phyloP scores from a whole-genome alignment of 1,139 yeast genomes.

The Candida tropicalis region DNA sequence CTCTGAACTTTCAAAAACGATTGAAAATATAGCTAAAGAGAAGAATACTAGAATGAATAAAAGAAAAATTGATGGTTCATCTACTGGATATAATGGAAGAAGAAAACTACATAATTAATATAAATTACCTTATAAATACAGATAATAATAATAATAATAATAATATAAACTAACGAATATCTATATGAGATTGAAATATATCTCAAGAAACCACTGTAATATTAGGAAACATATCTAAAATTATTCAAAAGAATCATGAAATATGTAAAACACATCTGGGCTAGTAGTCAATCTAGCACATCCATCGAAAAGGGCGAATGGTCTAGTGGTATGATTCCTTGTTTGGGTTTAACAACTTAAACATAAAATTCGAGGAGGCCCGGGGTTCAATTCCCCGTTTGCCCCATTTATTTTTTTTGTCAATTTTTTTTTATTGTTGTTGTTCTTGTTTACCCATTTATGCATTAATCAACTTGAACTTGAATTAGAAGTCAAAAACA shows the following conservation, averaged over 20 bases:
- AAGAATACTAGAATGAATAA: constrained; percentile 20
- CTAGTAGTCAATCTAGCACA: neutral
- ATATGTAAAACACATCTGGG: neutral
- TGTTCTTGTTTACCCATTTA: neutral
- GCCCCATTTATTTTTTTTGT: neutral
- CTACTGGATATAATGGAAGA: neutral
- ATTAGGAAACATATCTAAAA: too few relatives aligned
- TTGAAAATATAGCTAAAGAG: constrained; percentile 27
- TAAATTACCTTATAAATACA: too few relatives aligned
- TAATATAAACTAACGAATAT: too few relatives aligned
- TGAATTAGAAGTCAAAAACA: too few relatives aligned
- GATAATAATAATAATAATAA: too few relatives aligned
- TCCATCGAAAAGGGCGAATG: neutral
- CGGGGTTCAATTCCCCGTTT: constrained; percentile 3
- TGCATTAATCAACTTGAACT: too few relatives aligned
- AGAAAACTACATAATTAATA: neutral
- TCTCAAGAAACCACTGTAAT: too few relatives aligned
- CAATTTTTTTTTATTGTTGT: neutral
- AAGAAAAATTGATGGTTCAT: constrained; percentile 27
- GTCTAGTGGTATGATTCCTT: constrained; percentile 2
- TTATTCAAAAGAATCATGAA: too few relatives aligned
- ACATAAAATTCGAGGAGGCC: constrained; percentile 3
- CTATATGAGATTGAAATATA: too few relatives aligned
- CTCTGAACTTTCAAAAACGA: constrained; percentile 26
- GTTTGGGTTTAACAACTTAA: neutral